phyloP scores from a whole-genome alignment of 2,329 filamentous ascomycete species.

The Zasmidium cellare region DNA sequence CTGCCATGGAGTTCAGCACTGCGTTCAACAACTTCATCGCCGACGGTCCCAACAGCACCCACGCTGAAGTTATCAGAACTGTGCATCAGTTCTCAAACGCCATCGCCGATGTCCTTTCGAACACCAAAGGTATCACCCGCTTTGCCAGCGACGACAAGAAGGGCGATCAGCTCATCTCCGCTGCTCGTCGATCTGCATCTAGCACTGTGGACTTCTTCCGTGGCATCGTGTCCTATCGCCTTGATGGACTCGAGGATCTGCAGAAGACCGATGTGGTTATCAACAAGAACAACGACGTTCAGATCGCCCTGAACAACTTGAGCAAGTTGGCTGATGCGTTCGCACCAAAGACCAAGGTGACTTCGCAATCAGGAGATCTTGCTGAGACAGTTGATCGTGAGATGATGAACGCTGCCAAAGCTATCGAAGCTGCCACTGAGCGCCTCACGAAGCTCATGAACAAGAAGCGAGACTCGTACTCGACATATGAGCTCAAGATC shows the following conservation, averaged over 20 bases:
- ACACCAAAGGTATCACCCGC: conserved; percentile 90
- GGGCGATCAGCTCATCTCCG: conserved; percentile 78
- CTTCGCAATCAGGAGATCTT: conserved; percentile 76
- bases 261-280: conserved; percentile 97
- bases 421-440: conserved; percentile 87
- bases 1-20: conserved; percentile 94
- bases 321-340: conserved; percentile 93
- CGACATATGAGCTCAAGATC: conserved; percentile 93
- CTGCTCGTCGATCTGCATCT: conserved; percentile 79
- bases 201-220: conserved; percentile 95
- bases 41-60: conserved; percentile 86
- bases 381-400: conserved; percentile 92
- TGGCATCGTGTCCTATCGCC: conserved; percentile 85
- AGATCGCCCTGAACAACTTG: conserved; percentile 88
- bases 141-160: conserved; percentile 96
- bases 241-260: conserved; percentile 84
- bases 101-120: conserved; percentile 89
- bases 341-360: conserved; percentile 83
- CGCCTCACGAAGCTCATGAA: conserved; percentile 89
- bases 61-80: conserved; percentile 88
- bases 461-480: conserved; percentile 93
- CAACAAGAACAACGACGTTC: conserved; percentile 94
- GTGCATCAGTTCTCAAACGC: conserved; percentile 88
- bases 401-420: conserved; percentile 88
- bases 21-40: conserved; percentile 99